A percentile compares a stretch with the other conserved stretches of the same genome.
Conservation (phyloP, 331 rosid genomes). For the Stylosanthes scabra region DNA sequence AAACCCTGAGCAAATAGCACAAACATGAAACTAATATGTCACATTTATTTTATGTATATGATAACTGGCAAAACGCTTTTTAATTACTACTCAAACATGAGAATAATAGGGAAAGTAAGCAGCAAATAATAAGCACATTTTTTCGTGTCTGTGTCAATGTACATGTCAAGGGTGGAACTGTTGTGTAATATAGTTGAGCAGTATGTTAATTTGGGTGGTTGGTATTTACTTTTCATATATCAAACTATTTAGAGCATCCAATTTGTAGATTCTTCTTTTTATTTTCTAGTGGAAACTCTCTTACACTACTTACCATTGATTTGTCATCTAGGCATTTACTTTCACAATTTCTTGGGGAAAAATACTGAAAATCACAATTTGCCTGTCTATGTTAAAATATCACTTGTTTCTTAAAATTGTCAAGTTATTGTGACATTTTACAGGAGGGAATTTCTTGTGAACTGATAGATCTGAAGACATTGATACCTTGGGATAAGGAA, state of each 20-base stretch:
- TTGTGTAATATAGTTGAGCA: neutral
- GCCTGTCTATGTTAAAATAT: neutral
- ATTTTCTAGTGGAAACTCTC: conserved; percentile 11
- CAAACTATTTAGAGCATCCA: conserved; percentile 8
- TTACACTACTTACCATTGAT: neutral
- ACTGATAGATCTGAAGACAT: conserved; percentile 88
- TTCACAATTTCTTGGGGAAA: neutral
- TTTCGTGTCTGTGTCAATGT: neutral
- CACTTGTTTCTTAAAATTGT: conserved; percentile 23
- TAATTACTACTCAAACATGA: neutral
- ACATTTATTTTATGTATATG: neutral
- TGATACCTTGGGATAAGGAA: conserved; percentile 98
- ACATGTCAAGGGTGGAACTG: conserved; percentile 8
- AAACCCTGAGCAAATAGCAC: neutral
- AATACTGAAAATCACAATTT: conserved; percentile 6
- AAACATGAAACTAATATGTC: neutral
- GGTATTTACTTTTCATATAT: neutral
- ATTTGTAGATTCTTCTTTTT: conserved; percentile 1
- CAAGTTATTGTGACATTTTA: conserved; percentile 33
- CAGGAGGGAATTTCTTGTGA: conserved; percentile 99
- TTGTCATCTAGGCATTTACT: neutral
- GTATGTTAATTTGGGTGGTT: neutral
- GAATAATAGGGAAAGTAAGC: neutral
- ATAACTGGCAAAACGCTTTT: neutral
- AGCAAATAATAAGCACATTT: neutral